Evolutionary conservation across 768 basidiomycete species (phyloP), one percentile per base, ranked within the genome.

Genomic region (Boletus fagicola): DNA sequence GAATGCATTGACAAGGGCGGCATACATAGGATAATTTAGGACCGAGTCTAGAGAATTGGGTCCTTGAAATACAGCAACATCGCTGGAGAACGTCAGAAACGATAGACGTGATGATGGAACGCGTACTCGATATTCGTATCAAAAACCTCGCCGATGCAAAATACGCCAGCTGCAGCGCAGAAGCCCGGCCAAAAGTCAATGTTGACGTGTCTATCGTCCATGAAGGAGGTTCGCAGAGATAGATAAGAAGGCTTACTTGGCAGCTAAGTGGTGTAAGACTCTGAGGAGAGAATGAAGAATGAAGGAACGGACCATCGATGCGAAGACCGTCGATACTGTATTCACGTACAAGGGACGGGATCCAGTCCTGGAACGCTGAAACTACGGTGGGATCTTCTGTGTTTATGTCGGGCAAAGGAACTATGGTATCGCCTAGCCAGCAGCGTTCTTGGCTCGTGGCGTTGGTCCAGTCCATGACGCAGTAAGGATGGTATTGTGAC

Each of bases 291-390:
- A 46, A 26, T 8, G 47, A 30, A 30, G 3, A 5, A 53, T 31
- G 42, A 44, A 31, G 30, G 13, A 6, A 57, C 76, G 57, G 47
- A 75, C 78, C 90, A 68, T 94, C 92, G 68, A 94, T 88, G 49
- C 92, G 85, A 56, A 95, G 81, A n/a, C 92, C 90, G 68, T 94
- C 92, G 58, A 95, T 86, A 30, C 74, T 74, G 68, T 88, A 93
- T 59, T 86, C 83, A 54, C 81, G 59, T 31, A 94, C 87, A 18
- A 94, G 76, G 33, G 79, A 71, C 39, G 75, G 70, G 62, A 94
- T 84, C 92, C 91, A 94, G 8, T 74, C 66, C 28, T 83, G 80
- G 71, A 87, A 93, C 36, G 76, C 77, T 11, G 78, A 74, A 33
- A 83, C 76, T 42, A 94, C 90, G 33, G 74, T 73, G 8, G 82